Base-by-base conservation (phyloP, 2,329 filamentous ascomycete species). In the Cercospora sesami region DNA sequence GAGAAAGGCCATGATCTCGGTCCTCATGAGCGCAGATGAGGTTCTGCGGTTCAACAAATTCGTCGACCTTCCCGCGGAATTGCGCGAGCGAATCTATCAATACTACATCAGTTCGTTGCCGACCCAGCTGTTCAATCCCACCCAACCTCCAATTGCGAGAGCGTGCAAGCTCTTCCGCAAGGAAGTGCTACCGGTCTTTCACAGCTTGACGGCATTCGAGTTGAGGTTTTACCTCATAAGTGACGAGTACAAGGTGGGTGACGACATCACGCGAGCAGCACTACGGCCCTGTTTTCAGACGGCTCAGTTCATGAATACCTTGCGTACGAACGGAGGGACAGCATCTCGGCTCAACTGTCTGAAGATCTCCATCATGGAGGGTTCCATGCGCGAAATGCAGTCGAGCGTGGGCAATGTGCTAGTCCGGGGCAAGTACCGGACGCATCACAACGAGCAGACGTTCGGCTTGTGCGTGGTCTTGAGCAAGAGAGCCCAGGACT, bases 91-190 rank as follows among this genome's bases (percentile, higher is more conserved):
- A 3, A 57, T 69, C 8, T 66, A 64, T 60, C 23, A 57, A 2
- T 60, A 60, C 16, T 48, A 68, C 14, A 14, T 68, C 14, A 42
- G 21, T 14, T 51, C 51, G 6, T 51, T 69, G n/a, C 57, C 51
- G 6, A 8, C 31, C 0, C 8, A 21, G 4, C 18, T 69, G 21
- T 33, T n/a, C n/a, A 36, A 7, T 33, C 64, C 64, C 2, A 65
- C 63, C 5, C 65, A 70, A 31, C 68, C 68, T 53, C 68, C 68
- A 6, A 4, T 68, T 1, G 12, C 65, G 5, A 57, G 58, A 6
- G 48, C 23, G 23, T 65, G 14, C n/a, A 48, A 26, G 7, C 51
- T 68, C 1, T n/a, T 68, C 2, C 68, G 68, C 5, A 28, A 39
- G 10, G 68, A 68, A 30, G 59, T 12, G 2, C 31, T 68, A 1